These are phyloP conservation scores for Colletotrichum sp. DNA, from an alignment of 2,329 filamentous ascomycete species.

Conservation along the genomic window DNA sequence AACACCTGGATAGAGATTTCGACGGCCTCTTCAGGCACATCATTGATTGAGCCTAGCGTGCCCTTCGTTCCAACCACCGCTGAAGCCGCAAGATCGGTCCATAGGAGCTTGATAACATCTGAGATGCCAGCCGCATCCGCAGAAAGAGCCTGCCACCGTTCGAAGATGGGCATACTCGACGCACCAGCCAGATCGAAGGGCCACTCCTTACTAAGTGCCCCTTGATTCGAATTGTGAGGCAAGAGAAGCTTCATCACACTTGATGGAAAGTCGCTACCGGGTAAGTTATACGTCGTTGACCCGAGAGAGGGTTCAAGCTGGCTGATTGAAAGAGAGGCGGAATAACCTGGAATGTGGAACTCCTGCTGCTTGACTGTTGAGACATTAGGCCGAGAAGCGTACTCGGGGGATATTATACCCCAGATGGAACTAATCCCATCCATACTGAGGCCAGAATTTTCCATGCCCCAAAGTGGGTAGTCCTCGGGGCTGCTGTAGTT, in stretches of 20 bases:
- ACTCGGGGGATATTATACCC: constrained; percentile 39
- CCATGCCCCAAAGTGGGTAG: constrained; percentile 23
- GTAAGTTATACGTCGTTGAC: constrained; percentile 30
- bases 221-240: not conserved
- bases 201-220: not conserved
- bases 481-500: constrained; percentile 32
- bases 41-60: constrained; percentile 20
- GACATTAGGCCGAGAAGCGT: constrained; percentile 33
- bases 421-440: constrained; percentile 37
- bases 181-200: constrained; percentile 11
- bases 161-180: constrained; percentile 42
- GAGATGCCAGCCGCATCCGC: constrained; percentile 27
- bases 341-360: constrained; percentile 23
- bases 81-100: constrained; percentile 49
- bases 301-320: not conserved
- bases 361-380: constrained; percentile 29
- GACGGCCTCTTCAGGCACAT: not conserved
- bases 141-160: constrained; percentile 42
- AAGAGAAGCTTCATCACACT: constrained; percentile 27
- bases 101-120: constrained; percentile 46
- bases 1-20: constrained; percentile 30
- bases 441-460: not conserved
- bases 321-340: not conserved
- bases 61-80: constrained; percentile 43
- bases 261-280: constrained; percentile 35